A percentile compares a stretch with the other conserved stretches of the same genome.
Conservation (phyloP, 495 filamentous ascomycete species). For the Podospora pseudopauciseta region DNA sequence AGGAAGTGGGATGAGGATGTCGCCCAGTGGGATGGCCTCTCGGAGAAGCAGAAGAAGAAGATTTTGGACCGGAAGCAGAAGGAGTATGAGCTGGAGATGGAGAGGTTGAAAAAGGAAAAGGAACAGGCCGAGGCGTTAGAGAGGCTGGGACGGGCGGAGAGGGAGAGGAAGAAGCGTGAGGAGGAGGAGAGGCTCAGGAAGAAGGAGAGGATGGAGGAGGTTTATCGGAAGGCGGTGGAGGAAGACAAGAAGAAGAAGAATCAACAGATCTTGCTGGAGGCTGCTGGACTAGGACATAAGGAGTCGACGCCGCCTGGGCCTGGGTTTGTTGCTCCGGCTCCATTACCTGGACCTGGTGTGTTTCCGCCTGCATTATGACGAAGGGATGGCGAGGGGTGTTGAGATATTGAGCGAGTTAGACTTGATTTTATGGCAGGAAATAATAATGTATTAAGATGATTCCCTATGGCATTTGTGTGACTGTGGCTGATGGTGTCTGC, state of each 20-base stretch:
- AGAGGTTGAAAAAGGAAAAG: slow-evolving; percentile 8
- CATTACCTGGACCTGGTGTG: not conserved
- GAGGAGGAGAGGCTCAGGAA: slow-evolving; percentile 23
- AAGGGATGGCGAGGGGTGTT: not conserved
- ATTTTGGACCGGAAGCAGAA: slow-evolving; percentile 37
- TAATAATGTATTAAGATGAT: not conserved
- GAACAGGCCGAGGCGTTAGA: slow-evolving; percentile 18
- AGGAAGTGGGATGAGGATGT: slow-evolving; percentile 52
- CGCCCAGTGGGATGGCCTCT: slow-evolving; percentile 41
- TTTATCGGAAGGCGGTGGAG: not conserved
- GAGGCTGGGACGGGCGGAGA: slow-evolving; percentile 11
- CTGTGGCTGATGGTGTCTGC: not conserved
- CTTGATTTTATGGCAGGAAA: not conserved
- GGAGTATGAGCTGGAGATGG: not conserved
- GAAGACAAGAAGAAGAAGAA: not conserved
- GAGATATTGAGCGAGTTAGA: not conserved
- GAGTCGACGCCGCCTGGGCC: not conserved
- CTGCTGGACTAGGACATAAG: not conserved
- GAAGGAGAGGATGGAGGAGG: slow-evolving; percentile 1
- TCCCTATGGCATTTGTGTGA: too few species aligned
- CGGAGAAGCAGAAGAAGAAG: slow-evolving; percentile 43
- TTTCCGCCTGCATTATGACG: not conserved
- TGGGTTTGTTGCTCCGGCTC: not conserved
- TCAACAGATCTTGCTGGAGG: not conserved
- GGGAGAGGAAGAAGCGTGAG: slow-evolving; percentile 16